These are phyloP conservation scores for Physocladia obscura DNA, from an alignment of 192 early-diverging fungal genomes.

Conservation along the genomic window DNA sequence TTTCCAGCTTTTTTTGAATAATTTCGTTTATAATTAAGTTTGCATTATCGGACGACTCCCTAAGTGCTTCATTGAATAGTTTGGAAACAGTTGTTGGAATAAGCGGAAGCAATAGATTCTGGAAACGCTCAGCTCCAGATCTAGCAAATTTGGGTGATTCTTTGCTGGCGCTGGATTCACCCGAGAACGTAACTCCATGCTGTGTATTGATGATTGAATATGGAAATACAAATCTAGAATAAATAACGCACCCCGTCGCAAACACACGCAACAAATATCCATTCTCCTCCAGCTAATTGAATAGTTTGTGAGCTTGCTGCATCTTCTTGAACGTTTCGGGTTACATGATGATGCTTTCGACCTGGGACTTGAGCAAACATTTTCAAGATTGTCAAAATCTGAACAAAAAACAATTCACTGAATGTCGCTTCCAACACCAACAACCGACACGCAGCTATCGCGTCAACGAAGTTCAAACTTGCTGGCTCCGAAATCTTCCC, in stretches of 20 bases:
- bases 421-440: no score
- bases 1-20: background rate
- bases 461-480: background rate
- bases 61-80: background rate
- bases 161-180: background rate
- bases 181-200: background rate
- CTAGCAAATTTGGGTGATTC: background rate
- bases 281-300: background rate
- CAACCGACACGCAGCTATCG: no score
- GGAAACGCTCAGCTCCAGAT: constrained; percentile 14
- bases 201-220: background rate
- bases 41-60: background rate
- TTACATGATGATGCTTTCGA: background rate
- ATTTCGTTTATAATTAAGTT: background rate
- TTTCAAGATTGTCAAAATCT: background rate
- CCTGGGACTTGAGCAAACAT: background rate
- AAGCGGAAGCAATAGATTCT: background rate
- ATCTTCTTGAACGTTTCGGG: background rate
- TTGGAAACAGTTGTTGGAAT: background rate
- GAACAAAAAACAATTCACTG: background rate
- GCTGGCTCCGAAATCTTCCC: background rate
- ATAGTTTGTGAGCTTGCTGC: background rate
- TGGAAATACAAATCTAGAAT: no score
- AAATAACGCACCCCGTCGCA: constrained; percentile 19
- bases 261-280: background rate